Conservation (phyloP, 2,329 filamentous ascomycete genomes). For the Chaetomiaceae sp. region DNA sequence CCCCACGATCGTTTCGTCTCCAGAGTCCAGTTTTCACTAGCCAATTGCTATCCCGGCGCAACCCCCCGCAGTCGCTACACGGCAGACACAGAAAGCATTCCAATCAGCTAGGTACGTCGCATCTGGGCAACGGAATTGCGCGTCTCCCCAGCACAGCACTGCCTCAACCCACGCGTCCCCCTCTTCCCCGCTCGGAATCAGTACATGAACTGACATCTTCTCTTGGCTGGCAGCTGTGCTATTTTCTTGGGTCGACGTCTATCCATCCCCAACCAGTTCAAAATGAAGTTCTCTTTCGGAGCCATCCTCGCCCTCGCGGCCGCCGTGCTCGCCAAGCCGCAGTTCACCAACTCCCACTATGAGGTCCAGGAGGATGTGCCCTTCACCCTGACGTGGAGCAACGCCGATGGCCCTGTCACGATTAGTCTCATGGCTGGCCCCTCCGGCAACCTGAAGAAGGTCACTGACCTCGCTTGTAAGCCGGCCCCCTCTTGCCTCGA, state of each 20-base stretch:
- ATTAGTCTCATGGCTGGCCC: constrained; percentile 37
- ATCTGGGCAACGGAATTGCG: constrained; percentile 8
- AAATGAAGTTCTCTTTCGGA: constrained; percentile 38
- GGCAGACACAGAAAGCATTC: constrained; percentile 11
- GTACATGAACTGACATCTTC: constrained; percentile 4
- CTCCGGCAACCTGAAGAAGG: constrained; percentile 30
- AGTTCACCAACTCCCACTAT: constrained; percentile 29
- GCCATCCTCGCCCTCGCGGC: constrained; percentile 32
- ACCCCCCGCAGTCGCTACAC: background rate
- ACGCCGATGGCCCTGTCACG: constrained; percentile 36
- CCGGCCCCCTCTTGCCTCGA: background rate
- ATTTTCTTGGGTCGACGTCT: constrained; percentile 15
- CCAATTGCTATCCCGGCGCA: constrained; percentile 3
- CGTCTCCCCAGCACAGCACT: constrained; percentile 1
- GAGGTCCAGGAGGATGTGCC: constrained; percentile 33
- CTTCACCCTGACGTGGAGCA: constrained; percentile 40
- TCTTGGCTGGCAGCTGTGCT: constrained; percentile 4
- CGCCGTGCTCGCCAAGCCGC: constrained; percentile 25
- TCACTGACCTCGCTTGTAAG: constrained; percentile 34
- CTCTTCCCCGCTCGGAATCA: background rate
- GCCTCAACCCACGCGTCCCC: background rate
- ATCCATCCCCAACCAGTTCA: constrained; percentile 24
- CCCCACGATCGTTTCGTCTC: constrained; percentile 22
- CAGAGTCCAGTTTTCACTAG: constrained; percentile 9
- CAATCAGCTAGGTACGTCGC: constrained; percentile 12